Evolutionary conservation across 305 asterid species (phyloP), one percentile per base, ranked within the genome.

Genomic region (Solanum aculeatissimum): DNA sequence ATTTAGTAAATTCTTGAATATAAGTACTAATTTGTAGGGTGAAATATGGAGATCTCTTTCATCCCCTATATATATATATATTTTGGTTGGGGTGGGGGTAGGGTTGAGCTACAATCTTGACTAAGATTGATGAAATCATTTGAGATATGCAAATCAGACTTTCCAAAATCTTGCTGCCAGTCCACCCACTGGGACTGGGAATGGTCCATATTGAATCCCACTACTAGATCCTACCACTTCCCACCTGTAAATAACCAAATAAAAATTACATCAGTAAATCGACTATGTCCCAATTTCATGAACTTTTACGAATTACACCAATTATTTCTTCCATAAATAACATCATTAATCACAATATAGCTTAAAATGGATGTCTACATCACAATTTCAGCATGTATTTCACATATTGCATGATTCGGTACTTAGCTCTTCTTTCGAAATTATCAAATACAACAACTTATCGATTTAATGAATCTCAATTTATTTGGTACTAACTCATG

Each of bases 171-270:
- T 77, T 35, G 86, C 63, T 25, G 86, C 79, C 19, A 84, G 83
- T 65, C 86, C 86, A 62, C 81, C 63, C 57, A 84, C 25, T 21
- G 86, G 86, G 23, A 84, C 78, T 29, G 86, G 86, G 74, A 75
- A 84, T 84, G 86, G 86, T 47, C 83, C 83, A 84, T 84, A 77
- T 54, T 84, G 79, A 84, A 75, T 84, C 23, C 86, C 83, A 77
- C 60, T 84, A 74, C 40, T 51, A 35, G 66, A 40, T 79, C 83
- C 86, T 55, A 60, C 83, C 55, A 77, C 86, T 84, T 84, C 86
- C 86, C 86, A 84, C 86, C 86, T 84, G 55, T 65, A 16, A 84
- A 43, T 69, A 81, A 83, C 9, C 2, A 43, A 80, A 16, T 75
- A 35, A 35, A 23, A 43, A 47, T 2, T 23, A 21, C 0, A 49